Percentiles rank a stretch among this genome's conserved stretches.
These are phyloP conservation scores for Colletotrichum sp. DNA, from an alignment of 2,329 filamentous ascomycete species.

Conservation along the genomic window DNA sequence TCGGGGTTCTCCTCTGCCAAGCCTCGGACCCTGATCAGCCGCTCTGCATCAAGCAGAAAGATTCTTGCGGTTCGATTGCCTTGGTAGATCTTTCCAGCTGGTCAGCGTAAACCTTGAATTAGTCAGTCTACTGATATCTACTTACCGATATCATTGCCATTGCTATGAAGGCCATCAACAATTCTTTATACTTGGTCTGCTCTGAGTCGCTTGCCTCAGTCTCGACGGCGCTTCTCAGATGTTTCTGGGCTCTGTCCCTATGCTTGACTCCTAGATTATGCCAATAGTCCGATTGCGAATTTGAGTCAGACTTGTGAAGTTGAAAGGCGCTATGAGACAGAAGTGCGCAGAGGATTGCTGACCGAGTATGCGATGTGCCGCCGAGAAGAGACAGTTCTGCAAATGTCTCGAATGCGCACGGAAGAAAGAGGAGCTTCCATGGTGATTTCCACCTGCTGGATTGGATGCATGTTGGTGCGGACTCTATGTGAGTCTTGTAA, in stretches of 20 bases:
- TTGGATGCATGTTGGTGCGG: background rate
- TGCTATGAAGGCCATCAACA: conserved; percentile 47
- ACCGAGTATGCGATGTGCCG: conserved; percentile 38
- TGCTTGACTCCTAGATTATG: background rate
- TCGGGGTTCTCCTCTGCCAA: conserved; percentile 33
- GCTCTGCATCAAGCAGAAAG: conserved; percentile 43
- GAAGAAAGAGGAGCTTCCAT: conserved; percentile 47
- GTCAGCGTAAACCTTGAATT: background rate
- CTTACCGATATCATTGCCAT: conserved; percentile 24
- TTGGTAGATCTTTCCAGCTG: background rate
- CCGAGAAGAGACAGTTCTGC: conserved; percentile 46
- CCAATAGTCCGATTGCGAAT: background rate
- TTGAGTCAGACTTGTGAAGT: conserved; percentile 27
- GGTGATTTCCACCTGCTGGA: conserved; percentile 43
- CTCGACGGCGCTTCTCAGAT: conserved; percentile 22
- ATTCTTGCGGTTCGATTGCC: background rate
- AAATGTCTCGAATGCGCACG: conserved; percentile 43
- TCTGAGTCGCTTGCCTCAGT: conserved; percentile 29
- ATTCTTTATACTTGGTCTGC: conserved; percentile 45
- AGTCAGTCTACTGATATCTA: background rate
- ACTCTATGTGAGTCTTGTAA: conserved; percentile 21
- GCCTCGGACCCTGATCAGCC: conserved; percentile 43
- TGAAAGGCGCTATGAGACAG: conserved; percentile 47
- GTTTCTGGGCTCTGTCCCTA: background rate
- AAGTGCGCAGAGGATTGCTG: conserved; percentile 41